Evolutionary conservation across 495 filamentous ascomycete species (phyloP).

Genomic region (Oleoguttula mirabilis): DNA sequence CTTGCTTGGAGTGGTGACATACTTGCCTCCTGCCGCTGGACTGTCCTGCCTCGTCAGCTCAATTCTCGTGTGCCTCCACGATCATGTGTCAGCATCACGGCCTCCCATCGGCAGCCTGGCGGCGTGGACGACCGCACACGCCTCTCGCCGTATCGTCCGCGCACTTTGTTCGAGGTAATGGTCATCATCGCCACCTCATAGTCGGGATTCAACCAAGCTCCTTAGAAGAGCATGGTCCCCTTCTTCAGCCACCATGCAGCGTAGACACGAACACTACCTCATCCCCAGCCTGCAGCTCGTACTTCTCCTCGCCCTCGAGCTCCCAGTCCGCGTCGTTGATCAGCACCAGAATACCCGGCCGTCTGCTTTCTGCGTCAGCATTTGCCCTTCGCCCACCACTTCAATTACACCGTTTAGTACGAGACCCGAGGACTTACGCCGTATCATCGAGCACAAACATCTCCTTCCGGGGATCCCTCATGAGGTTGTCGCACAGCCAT

Average conservation of each 20-base stretch:
- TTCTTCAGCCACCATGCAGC: constrained; percentile 65
- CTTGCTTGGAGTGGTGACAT: no score
- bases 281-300: constrained; percentile 68
- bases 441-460: constrained; percentile 79
- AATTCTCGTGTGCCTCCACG: no score
- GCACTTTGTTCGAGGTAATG: no score
- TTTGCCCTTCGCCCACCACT: neutral
- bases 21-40: no score
- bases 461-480: constrained; percentile 78
- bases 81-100: no score
- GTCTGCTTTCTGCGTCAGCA: constrained; percentile 38
- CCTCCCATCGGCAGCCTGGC: no score
- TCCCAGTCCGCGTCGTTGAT: constrained; percentile 99
- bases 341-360: constrained; percentile 91
- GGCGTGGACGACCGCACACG: no score
- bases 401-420: neutral
- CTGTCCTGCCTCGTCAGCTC: no score
- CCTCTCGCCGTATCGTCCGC: no score
- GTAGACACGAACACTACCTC: constrained; percentile 95
- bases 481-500: constrained; percentile 69
- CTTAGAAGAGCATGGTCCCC: no score
- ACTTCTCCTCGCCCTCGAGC: constrained; percentile 84
- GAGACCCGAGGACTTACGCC: constrained; percentile 49
- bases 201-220: no score
- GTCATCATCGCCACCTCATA: no score